Evolutionary conservation across 306 rosid genomes (phyloP).

Genomic region (Quercus engelmannii): DNA sequence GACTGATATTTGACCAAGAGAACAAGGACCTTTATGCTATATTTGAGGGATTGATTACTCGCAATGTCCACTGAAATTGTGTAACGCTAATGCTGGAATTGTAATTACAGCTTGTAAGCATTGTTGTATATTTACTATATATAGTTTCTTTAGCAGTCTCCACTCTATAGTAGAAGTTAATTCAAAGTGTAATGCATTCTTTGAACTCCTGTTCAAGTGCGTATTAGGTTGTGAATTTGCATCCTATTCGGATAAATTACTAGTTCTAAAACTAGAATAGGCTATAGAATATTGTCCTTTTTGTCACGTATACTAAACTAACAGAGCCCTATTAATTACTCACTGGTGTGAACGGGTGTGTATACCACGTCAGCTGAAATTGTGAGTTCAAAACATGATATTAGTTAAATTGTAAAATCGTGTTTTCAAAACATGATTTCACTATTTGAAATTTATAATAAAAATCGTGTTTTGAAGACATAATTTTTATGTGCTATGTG

Average conservation of each 20-base stretch:
- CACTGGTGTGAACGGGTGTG: accelerated
- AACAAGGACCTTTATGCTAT: slow-evolving; percentile 76
- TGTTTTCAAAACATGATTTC: too few species aligned
- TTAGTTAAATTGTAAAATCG: too few species aligned
- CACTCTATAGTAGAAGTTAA: slow-evolving; percentile 8
- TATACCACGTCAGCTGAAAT: too few species aligned
- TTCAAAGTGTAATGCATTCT: slow-evolving; percentile 33
- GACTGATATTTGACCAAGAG: slow-evolving; percentile 83
- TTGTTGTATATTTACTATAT: not conserved
- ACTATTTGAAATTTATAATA: too few species aligned
- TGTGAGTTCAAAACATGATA: too few species aligned
- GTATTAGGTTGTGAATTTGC: slow-evolving; percentile 15
- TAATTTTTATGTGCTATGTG: too few species aligned
- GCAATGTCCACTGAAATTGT: slow-evolving; percentile 53
- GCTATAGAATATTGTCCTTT: not conserved
- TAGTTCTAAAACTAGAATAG: not conserved
- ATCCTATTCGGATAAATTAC: not conserved
- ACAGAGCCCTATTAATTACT: not conserved
- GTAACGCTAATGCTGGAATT: not conserved
- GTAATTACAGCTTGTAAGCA: slow-evolving; percentile 19
- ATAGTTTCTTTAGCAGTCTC: slow-evolving; percentile 9
- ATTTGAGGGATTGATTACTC: slow-evolving; percentile 83
- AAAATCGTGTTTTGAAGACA: too few species aligned
- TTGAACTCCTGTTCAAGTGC: slow-evolving; percentile 14
- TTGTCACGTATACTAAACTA: not conserved